Evolutionary conservation across 331 rosid genomes (phyloP), one percentile per base, ranked within the genome.

Genomic region (Quercus phellos): DNA sequence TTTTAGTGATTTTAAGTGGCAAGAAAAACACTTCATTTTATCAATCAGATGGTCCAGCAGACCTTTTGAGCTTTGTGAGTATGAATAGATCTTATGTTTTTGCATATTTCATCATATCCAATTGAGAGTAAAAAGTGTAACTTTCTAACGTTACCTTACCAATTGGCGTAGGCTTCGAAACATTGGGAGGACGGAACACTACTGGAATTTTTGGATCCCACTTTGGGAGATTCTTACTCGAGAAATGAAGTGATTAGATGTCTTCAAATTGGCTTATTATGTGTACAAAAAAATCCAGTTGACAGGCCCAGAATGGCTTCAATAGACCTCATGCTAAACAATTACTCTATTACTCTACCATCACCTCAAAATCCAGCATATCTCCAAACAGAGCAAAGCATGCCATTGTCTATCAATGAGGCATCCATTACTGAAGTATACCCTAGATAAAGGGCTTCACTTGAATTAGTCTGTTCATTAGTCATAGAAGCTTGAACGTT

Each of bases 281-380:
- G 87, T 19, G 83, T 80, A 13, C 87, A 88, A 14, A 83, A 88
- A 32, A 74, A 81, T 18, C 81, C 75, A 30, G 74, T n/a, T 0
- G 79, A 78, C 4, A 74, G 89, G 55, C 91, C 89, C 3, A 76
- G 74, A 21, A 84, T 87, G 85, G 63, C 59, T 13, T 72, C 78
- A 12, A 66, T 79, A 4, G 79, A 64, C 67, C 69, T 72, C 29
- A 71, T 79, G 81, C 72, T 43, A 43, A 43, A 42, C 13, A 42
- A 13, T 42, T 42, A 42, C 51, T 42, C 13, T 9, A 42, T 38
- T 7, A 42, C 51, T 42, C 51, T 42, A 3, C 13, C 51, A 10
- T 9, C 51, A 42, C 51, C 51, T 42, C 51, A 10, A 42, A 7
- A 42, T 7, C 51, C 51, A 42, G 51, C 51, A 10, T 42, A 42